These are phyloP conservation scores for Globisporangium heterothallicum DNA, from an alignment of 352 stramenopile genomes.

Conservation along the genomic window DNA sequence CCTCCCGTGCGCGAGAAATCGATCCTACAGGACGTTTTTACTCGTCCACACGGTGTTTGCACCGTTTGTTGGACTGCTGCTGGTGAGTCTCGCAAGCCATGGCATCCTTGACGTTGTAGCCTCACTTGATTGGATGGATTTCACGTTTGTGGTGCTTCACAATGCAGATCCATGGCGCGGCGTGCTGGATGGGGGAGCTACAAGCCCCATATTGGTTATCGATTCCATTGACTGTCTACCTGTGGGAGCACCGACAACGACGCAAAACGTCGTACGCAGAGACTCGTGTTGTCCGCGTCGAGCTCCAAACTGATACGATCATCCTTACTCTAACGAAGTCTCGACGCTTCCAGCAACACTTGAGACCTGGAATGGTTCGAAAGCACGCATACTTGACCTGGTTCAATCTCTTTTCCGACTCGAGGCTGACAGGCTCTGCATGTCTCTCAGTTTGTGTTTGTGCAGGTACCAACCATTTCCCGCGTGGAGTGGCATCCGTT, in stretches of 20 bases:
- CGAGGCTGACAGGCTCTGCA: too few relatives aligned
- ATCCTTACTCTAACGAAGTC: constrained; percentile 32
- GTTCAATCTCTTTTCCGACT: too few relatives aligned
- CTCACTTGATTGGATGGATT: background rate
- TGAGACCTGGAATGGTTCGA: constrained; percentile 31
- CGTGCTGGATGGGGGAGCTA: constrained; percentile 23
- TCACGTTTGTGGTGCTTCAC: background rate
- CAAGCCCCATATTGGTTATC: constrained; percentile 34
- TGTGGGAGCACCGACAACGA: constrained; percentile 21
- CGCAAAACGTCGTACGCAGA: constrained; percentile 11
- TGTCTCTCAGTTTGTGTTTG: constrained; percentile 57
- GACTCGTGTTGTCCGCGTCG: constrained; percentile 19
- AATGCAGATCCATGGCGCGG: constrained; percentile 32
- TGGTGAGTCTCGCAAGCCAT: constrained; percentile 13
- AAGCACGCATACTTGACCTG: background rate
- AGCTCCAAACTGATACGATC: constrained; percentile 11
- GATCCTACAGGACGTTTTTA: constrained; percentile 26
- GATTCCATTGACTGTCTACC: constrained; percentile 22
- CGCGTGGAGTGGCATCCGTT: constrained; percentile 76
- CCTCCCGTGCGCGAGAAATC: constrained; percentile 12
- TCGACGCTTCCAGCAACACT: constrained; percentile 13
- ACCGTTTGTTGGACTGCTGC: constrained; percentile 23
- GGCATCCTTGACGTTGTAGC: background rate
- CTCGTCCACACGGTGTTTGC: constrained; percentile 24
- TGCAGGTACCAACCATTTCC: constrained; percentile 54